Evolutionary conservation across 768 basidiomycete species (phyloP).

Genomic region (Leccinum sublutescens): DNA sequence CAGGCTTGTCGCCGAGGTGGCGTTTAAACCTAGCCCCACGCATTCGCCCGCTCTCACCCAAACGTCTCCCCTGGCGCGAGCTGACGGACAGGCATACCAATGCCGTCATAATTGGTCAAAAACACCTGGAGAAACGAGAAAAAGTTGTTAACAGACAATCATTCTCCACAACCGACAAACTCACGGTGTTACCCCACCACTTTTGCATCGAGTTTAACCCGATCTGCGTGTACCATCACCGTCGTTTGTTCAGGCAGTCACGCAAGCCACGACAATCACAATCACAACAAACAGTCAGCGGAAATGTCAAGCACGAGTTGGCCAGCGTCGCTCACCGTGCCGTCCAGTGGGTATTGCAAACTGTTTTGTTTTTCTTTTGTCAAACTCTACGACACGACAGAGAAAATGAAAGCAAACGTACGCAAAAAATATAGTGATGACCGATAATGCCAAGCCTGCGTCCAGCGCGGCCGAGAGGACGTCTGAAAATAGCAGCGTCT

Average conservation of each 20-base stretch:
- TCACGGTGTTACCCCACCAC: constrained; percentile 33
- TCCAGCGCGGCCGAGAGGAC: constrained; percentile 76
- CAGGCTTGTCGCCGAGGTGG: too few relatives aligned
- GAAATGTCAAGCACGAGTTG: neutral
- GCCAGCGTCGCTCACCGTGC: constrained; percentile 7
- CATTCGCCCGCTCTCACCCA: constrained; percentile 7
- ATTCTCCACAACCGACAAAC: neutral
- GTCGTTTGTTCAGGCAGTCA: neutral
- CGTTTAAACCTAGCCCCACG: neutral
- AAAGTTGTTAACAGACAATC: neutral
- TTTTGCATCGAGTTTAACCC: constrained; percentile 15
- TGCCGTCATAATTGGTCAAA: constrained; percentile 17
- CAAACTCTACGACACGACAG: neutral
- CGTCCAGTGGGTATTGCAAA: constrained; percentile 28
- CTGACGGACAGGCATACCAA: constrained; percentile 27
- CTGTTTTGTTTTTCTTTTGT: constrained; percentile 9
- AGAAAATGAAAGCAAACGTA: constrained; percentile 29
- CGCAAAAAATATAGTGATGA: constrained; percentile 70
- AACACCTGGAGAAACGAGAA: constrained; percentile 20
- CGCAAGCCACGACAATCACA: too few relatives aligned
- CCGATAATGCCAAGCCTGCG: constrained; percentile 65
- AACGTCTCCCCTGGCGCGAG: constrained; percentile 26
- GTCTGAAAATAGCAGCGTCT: constrained; percentile 39
- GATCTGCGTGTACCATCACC: constrained; percentile 14
- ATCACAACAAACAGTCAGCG: neutral